Conservation (phyloP, 768 basidiomycete genomes). For the Chalciporus pseudorubinellus region DNA sequence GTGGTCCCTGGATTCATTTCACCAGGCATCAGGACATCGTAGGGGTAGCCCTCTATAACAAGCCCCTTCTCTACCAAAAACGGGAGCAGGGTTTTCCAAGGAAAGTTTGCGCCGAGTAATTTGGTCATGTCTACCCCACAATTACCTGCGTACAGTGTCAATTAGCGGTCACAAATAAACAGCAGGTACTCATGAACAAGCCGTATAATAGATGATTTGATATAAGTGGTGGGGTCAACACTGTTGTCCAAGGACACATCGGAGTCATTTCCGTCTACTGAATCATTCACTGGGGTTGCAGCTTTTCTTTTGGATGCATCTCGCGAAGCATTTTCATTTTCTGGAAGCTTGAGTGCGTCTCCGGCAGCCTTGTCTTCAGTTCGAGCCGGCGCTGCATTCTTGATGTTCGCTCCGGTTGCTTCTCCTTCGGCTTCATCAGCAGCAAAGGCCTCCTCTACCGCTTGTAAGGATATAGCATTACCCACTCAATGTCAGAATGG, state of each 20-base stretch:
- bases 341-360: too few species aligned
- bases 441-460: neutral
- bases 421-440: neutral
- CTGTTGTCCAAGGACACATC: too few species aligned
- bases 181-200: neutral
- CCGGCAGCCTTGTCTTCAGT: too few species aligned
- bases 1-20: neutral
- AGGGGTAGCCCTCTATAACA: neutral
- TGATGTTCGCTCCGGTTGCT: too few species aligned
- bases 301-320: too few species aligned
- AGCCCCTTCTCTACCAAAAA: neutral
- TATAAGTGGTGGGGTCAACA: neutral
- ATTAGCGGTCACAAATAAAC: too few species aligned
- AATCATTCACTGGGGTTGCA: too few species aligned
- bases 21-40: neutral
- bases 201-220: neutral
- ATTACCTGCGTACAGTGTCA: too few species aligned
- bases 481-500: neutral
- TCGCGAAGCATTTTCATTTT: too few species aligned
- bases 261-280: too few species aligned
- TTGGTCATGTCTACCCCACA: neutral
- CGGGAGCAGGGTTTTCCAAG: neutral
- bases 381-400: too few species aligned
- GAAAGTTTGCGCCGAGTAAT: neutral
- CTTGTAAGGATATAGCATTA: neutral